These are phyloP conservation scores for Starmera caribaea DNA, from an alignment of 805 yeast species.

Conservation along the genomic window DNA sequence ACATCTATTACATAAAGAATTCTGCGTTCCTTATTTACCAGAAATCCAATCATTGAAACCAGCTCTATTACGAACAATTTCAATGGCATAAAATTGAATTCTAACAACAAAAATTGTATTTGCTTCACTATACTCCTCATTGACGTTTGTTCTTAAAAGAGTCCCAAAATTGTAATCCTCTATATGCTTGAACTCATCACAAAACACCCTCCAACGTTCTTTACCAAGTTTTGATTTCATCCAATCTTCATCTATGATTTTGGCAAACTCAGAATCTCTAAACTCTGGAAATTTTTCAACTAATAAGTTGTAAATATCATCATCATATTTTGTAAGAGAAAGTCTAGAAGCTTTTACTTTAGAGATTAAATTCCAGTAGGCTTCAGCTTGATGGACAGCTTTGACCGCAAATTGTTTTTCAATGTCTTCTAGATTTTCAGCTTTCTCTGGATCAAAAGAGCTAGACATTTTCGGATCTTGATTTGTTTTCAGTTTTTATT, in stretches of 20 bases:
- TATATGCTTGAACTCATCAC: conserved; percentile 74
- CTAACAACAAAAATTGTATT: conserved; percentile 86
- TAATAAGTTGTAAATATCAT: conserved; percentile 53
- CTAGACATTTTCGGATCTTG: too few relatives aligned
- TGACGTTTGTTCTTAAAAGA: conserved; percentile 63
- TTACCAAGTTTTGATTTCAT: conserved; percentile 78
- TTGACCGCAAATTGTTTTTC: conserved; percentile 97
- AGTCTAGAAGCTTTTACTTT: conserved; percentile 73
- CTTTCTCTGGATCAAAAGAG: conserved; percentile 71
- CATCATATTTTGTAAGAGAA: conserved; percentile 62
- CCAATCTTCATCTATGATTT: conserved; percentile 59
- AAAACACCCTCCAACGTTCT: conserved; percentile 82
- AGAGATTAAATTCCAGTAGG: conserved; percentile 78
- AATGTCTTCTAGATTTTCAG: conserved; percentile 91
- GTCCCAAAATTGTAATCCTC: conserved; percentile 97
- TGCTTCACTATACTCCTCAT: conserved; percentile 70
- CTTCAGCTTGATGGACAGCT: conserved; percentile 92
- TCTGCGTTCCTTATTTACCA: conserved; percentile 16
- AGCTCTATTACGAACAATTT: conserved; percentile 83
- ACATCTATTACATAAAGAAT: too few relatives aligned
- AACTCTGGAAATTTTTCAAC: conserved; percentile 84
- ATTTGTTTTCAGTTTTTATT: too few relatives aligned
- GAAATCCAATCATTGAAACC: conserved; percentile 89
- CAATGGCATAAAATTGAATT: conserved; percentile 91
- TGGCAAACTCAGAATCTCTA: conserved; percentile 46